Base-by-base conservation (phyloP, 2,329 filamentous ascomycete species). In the Diaporthe sp. region DNA sequence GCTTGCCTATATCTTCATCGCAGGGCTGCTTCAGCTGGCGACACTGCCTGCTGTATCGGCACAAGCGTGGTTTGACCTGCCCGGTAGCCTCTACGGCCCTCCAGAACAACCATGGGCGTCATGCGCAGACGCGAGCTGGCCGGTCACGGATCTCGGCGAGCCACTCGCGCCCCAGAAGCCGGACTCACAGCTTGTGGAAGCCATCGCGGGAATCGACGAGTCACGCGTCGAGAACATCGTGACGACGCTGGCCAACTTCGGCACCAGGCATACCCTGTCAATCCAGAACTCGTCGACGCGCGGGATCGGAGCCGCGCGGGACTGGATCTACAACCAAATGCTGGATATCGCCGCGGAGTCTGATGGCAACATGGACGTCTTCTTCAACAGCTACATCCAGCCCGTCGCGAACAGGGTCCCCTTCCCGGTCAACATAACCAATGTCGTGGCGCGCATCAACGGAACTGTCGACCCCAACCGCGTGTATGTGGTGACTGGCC, bases 241-340 rank as follows among this genome's bases (percentile, higher is more conserved):
- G 75, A 81, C 82, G 70, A 90, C 87, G 76, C 85, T 91, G 1
- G 88, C 87, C 5, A 86, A 84, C 22, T 91, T 90, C 76, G 89
- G 88, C 37, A 91, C 89, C 7, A 84, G 89, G 10, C 88, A 91
- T 78, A 91, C 89, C 1, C 81, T 90, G 0, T 89, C 88, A 7
- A 83, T 81, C 1, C 88, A 90, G 76, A 89, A 86, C 73, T 85
- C 85, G 44, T 84, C 84, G 4, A 86, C 83, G 2, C 82, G 86
- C 7, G 89, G 89, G 1, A 90, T 91, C 70, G 88, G 88, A 1
- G 89, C 89, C 8, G 88, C 89, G 15, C 80, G 89, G 74, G 87
- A 90, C 77, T 91, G 89, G 88, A 87, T 91, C 63, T 84, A 84
- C 42, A 80, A 81, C 32, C 85, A 90, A 78, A 88, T 89, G 83